Base-by-base conservation (phyloP, 257 asterid genomes). In the Plectranthus barbatus region DNA sequence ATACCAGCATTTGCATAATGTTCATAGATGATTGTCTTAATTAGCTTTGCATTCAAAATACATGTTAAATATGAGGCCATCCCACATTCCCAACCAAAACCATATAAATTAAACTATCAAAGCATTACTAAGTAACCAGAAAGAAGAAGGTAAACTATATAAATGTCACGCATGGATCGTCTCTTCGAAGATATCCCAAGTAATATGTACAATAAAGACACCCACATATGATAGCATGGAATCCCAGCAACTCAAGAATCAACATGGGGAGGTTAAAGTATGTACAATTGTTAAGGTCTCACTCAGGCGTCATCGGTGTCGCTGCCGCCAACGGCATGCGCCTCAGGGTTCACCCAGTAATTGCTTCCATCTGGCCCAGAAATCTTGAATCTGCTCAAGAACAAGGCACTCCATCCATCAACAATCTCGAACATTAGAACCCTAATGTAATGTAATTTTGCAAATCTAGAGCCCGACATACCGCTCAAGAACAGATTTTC, bases 401-500 rank as follows among this genome's bases (percentile, higher is more conserved):
- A 60, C n/a, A 71, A 14, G 20, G 3, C 29, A 52, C 20, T 47
- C 40, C 56, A 61, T 47, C 40, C 56, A 61, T 57, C 51, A 40
- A 36, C 42, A 47, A 56, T 14, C 41, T 40, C 26, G 26, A 26
- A 31, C 9, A n/a, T 23, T 8, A 29, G 20, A 12, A 59, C 20
- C 34, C 36, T 23, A 19, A 34, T 15, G 20, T 42, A 41, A 3
- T 12, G 1, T 57, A 57, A 20, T 19, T 44, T 8, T 58, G 61
- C 29, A 56, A 56, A 23, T n/a, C 45, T 10, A 44, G 56, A 64
- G 33, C 18, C 42, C 10, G 18, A 79, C 95, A 57, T 31, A 87
- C 95, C 91, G 84, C 72, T 87, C 95, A 1, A 87, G 95, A 57
- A 87, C 95, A 11, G 93, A 84, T 83, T 84, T 87, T 9, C 95